These are phyloP conservation scores for Tylopilus plumbeoviolaceoides DNA, from an alignment of 768 basidiomycete genomes.

Conservation along the genomic window DNA sequence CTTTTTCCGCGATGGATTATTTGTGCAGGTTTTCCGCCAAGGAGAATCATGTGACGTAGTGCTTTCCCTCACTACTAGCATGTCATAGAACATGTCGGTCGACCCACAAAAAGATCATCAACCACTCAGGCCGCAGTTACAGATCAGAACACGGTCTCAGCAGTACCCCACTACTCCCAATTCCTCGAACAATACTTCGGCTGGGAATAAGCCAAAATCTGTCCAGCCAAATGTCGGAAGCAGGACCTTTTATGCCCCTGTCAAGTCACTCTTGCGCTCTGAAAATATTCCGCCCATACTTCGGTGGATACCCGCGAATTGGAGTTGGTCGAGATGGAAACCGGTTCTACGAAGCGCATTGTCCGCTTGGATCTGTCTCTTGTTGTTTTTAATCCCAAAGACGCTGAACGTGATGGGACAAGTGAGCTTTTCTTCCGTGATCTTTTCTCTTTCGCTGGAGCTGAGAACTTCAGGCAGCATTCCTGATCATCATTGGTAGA, in stretches of 20 bases:
- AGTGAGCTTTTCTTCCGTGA: constrained; percentile 30
- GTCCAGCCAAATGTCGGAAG: background rate
- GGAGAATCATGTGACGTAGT: too few relatives aligned
- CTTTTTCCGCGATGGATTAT: too few relatives aligned
- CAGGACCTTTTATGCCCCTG: background rate
- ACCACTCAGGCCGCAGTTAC: too few relatives aligned
- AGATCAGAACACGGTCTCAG: background rate
- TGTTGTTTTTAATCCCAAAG: constrained; percentile 55
- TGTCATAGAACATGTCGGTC: too few relatives aligned
- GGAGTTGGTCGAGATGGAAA: constrained; percentile 56
- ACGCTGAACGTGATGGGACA: constrained; percentile 52
- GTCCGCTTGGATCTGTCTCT: constrained; percentile 54
- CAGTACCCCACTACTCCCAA: background rate
- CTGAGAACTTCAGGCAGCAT: constrained; percentile 46
- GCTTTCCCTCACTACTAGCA: too few relatives aligned
- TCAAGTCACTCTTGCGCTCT: background rate
- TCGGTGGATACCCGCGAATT: constrained; percentile 57
- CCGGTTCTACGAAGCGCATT: constrained; percentile 60
- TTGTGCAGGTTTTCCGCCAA: too few relatives aligned
- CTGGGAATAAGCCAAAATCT: background rate
- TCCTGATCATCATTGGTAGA: constrained; percentile 60
- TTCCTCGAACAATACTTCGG: background rate
- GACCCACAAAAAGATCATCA: too few relatives aligned
- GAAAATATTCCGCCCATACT: constrained; percentile 31
- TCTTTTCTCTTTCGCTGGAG: background rate